A percentile compares a stretch with the other conserved stretches of the same genome.
Conservation (phyloP, 257 asterid genomes). For the Nyctanthes arbortristis region DNA sequence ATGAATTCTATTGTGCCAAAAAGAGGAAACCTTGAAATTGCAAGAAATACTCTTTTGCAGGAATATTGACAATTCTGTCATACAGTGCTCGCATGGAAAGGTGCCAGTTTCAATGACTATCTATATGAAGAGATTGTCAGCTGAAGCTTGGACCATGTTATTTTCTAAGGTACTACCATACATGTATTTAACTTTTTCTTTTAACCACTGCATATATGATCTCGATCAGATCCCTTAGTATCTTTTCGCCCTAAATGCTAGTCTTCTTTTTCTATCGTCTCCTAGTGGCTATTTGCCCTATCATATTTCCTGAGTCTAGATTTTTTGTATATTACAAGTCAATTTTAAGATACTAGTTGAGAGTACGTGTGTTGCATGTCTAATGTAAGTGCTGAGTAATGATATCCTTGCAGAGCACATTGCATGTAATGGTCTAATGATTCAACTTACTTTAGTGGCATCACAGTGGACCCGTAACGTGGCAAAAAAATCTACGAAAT, state of each 20-base stretch:
- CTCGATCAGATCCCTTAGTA: slow-evolving; percentile 18
- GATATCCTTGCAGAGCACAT: too few species aligned
- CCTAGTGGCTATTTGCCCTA: not conserved
- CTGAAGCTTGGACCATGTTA: slow-evolving; percentile 82
- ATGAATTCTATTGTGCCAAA: slow-evolving; percentile 9
- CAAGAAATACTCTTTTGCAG: slow-evolving; percentile 46
- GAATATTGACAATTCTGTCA: slow-evolving; percentile 72
- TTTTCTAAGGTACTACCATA: slow-evolving; percentile 73
- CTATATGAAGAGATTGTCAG: slow-evolving; percentile 80
- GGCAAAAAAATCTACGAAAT: too few species aligned
- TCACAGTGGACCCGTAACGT: too few species aligned
- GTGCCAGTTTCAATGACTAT: slow-evolving; percentile 73
- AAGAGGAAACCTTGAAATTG: slow-evolving; percentile 14
- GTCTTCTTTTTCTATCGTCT: not conserved
- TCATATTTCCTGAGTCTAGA: not conserved
- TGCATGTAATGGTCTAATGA: too few species aligned
- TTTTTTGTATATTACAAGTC: not conserved
- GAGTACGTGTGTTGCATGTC: too few species aligned
- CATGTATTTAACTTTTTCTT: slow-evolving; percentile 19
- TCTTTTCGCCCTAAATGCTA: not conserved
- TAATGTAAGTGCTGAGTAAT: too few species aligned
- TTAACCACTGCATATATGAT: slow-evolving; percentile 36
- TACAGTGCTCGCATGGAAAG: slow-evolving; percentile 84
- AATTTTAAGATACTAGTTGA: too few species aligned
- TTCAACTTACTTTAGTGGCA: too few species aligned